Evolutionary conservation across 257 asterid species (phyloP).

Genomic region (Solanum neorickii): DNA sequence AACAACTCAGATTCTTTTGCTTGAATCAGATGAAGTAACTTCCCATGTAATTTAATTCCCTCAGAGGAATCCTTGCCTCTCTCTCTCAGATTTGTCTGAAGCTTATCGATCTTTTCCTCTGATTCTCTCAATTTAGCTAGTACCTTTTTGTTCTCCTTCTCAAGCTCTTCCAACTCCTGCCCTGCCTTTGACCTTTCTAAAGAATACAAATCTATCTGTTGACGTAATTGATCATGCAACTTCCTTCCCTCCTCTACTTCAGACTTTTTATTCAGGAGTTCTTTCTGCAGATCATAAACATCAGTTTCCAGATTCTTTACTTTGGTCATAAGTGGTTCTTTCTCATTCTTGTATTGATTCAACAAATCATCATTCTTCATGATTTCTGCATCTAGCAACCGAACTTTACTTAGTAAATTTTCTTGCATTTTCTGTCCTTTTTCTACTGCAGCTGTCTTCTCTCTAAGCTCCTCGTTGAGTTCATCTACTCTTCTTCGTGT

Average conservation of each 20-base stretch:
- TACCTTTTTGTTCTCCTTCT: conserved; percentile 43
- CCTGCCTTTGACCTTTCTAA: conserved; percentile 35
- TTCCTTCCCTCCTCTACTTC: conserved; percentile 41
- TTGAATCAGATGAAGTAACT: conserved; percentile 62
- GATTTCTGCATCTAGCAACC: conserved; percentile 38
- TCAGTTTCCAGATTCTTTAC: conserved; percentile 16
- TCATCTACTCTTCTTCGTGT: conserved; percentile 28
- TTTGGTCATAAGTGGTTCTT: conserved; percentile 26
- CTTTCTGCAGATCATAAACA: conserved; percentile 35
- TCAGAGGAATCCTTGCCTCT: conserved; percentile 42
- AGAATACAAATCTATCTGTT: conserved; percentile 23
- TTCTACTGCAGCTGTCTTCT: conserved; percentile 40
- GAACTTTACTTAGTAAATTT: conserved; percentile 42
- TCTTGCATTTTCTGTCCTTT: conserved; percentile 43
- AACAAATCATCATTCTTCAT: conserved; percentile 32
- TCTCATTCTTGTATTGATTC: conserved; percentile 34
- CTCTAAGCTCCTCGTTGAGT: conserved; percentile 29
- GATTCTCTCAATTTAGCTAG: conserved; percentile 37
- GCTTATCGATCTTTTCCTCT: conserved; percentile 38
- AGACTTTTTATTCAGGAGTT: conserved; percentile 24
- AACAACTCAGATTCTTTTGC: conserved; percentile 49
- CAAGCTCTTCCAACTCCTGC: conserved; percentile 38
- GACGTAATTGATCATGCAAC: conserved; percentile 33
- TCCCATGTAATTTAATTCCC: conserved; percentile 55
- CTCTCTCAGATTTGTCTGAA: conserved; percentile 31